Evolutionary conservation across 2,329 filamentous ascomycete species (phyloP).

Genomic region (Ceratocystis diversiconidia): DNA sequence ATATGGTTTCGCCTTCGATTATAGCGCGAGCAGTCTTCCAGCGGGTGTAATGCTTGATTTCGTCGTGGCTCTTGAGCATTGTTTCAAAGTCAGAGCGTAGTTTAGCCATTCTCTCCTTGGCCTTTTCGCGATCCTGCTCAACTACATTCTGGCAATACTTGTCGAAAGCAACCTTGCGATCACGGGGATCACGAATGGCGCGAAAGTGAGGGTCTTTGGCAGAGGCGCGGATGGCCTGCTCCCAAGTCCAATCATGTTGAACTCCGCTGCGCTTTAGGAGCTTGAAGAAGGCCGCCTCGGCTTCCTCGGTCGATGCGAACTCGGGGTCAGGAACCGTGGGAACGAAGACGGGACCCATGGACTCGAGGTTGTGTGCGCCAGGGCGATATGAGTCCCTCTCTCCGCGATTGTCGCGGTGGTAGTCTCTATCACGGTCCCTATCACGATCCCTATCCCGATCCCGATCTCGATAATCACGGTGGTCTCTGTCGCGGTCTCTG

Average conservation of each 20-base stretch:
- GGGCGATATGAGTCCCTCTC: slow-evolving; percentile 25
- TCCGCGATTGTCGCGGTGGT: slow-evolving; percentile 21
- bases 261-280: slow-evolving; percentile 73
- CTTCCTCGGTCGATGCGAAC: slow-evolving; percentile 68
- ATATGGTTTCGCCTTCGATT: slow-evolving; percentile 89
- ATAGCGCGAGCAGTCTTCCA: slow-evolving; percentile 95
- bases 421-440: slow-evolving; percentile 29
- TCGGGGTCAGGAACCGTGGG: slow-evolving; percentile 58
- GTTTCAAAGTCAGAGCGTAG: slow-evolving; percentile 84
- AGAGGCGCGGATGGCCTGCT: slow-evolving; percentile 70
- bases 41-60: slow-evolving; percentile 91
- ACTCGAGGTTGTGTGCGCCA: slow-evolving; percentile 7
- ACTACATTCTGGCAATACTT: slow-evolving; percentile 88
- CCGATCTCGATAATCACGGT: slow-evolving; percentile 24
- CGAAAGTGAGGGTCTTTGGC: slow-evolving; percentile 88
- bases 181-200: slow-evolving; percentile 81
- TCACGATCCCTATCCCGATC: slow-evolving; percentile 21
- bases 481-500: slow-evolving; percentile 17
- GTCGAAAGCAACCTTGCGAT: slow-evolving; percentile 81
- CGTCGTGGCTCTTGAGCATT: slow-evolving; percentile 91
- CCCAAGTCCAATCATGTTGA: slow-evolving; percentile 85
- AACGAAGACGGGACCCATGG: slow-evolving; percentile 28
- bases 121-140: slow-evolving; percentile 82
- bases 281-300: slow-evolving; percentile 85
- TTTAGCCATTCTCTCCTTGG: slow-evolving; percentile 84